phyloP scores from a whole-genome alignment of 177 flowering plant genomes.

The Vitis hybrid region DNA sequence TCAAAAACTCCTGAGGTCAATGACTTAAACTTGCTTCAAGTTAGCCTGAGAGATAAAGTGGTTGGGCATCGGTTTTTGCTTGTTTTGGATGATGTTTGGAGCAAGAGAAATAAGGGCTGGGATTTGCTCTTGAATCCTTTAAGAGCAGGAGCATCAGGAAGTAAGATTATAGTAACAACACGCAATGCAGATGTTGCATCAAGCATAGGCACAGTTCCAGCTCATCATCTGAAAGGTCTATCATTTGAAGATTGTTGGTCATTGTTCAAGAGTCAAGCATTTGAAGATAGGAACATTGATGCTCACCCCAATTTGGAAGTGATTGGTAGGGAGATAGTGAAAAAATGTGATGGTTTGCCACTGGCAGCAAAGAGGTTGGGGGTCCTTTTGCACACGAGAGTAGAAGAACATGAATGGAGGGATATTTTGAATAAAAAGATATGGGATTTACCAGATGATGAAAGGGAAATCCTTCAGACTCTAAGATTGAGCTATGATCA shows the following conservation, averaged over 20 bases:
- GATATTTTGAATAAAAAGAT: slow-evolving; percentile 5
- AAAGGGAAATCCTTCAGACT: slow-evolving; percentile 5
- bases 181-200: slow-evolving; percentile 18
- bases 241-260: slow-evolving; percentile 17
- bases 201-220: slow-evolving; percentile 4
- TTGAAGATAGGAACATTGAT: not conserved
- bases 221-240: slow-evolving; percentile 4
- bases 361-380: slow-evolving; percentile 19
- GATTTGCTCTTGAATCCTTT: slow-evolving; percentile 10
- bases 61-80: slow-evolving; percentile 25
- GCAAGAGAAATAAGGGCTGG: slow-evolving; percentile 21
- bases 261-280: slow-evolving; percentile 11
- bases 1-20: too few relatives aligned
- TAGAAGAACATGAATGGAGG: slow-evolving; percentile 7
- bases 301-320: not conserved
- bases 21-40: slow-evolving; percentile 16
- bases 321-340: slow-evolving; percentile 11
- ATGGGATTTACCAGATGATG: slow-evolving; percentile 11
- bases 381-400: slow-evolving; percentile 1
- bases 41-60: slow-evolving; percentile 6
- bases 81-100: slow-evolving; percentile 46
- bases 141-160: slow-evolving; percentile 16
- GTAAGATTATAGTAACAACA: slow-evolving; percentile 34
- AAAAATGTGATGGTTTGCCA: slow-evolving; percentile 22
- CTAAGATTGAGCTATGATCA: slow-evolving; percentile 15